A percentile compares a stretch with the other conserved stretches of the same genome.
phyloP scores from a whole-genome alignment of 768 basidiomycete genomes.

The Tylopilus sp. region DNA sequence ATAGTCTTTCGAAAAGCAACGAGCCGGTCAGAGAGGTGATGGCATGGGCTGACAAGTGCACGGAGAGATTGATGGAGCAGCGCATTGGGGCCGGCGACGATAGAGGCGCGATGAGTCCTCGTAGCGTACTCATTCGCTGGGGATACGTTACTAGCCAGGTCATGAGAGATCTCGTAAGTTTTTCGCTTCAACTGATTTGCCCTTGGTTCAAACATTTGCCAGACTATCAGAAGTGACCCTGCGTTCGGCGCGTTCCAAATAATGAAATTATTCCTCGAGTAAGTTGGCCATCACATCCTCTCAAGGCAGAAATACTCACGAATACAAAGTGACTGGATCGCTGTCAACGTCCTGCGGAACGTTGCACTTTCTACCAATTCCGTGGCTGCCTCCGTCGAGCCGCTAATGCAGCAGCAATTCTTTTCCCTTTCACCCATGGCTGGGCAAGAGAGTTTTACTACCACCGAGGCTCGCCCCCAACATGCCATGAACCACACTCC shows the following conservation, averaged over 20 bases:
- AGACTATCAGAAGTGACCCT: slow-evolving; percentile 91
- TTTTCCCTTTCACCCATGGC: slow-evolving; percentile 87
- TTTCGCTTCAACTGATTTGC: not conserved
- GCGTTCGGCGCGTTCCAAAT: slow-evolving; percentile 93
- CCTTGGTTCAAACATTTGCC: slow-evolving; percentile 5
- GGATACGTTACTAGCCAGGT: slow-evolving; percentile 91
- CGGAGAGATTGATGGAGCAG: slow-evolving; percentile 76
- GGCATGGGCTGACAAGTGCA: slow-evolving; percentile 90
- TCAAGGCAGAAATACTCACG: slow-evolving; percentile 17
- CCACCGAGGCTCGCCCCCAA: slow-evolving; percentile 58
- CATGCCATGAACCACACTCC: slow-evolving; percentile 76
- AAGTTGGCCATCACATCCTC: slow-evolving; percentile 29
- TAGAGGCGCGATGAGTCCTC: slow-evolving; percentile 76
- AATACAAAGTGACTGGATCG: slow-evolving; percentile 79
- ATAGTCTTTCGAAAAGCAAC: slow-evolving; percentile 62
- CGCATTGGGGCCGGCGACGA: slow-evolving; percentile 64
- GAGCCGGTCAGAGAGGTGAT: slow-evolving; percentile 87
- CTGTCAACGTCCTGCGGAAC: slow-evolving; percentile 80
- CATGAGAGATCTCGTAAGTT: slow-evolving; percentile 82
- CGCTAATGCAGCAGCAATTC: slow-evolving; percentile 88
- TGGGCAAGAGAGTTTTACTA: slow-evolving; percentile 74
- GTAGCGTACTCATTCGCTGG: slow-evolving; percentile 87
- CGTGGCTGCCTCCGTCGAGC: slow-evolving; percentile 88
- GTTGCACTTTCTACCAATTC: slow-evolving; percentile 90
- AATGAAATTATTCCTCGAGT: slow-evolving; percentile 88